Evolutionary conservation across 805 yeast genomes (phyloP), one percentile per base, ranked within the genome.

Genomic region (Zygoascus bituminiphila): DNA sequence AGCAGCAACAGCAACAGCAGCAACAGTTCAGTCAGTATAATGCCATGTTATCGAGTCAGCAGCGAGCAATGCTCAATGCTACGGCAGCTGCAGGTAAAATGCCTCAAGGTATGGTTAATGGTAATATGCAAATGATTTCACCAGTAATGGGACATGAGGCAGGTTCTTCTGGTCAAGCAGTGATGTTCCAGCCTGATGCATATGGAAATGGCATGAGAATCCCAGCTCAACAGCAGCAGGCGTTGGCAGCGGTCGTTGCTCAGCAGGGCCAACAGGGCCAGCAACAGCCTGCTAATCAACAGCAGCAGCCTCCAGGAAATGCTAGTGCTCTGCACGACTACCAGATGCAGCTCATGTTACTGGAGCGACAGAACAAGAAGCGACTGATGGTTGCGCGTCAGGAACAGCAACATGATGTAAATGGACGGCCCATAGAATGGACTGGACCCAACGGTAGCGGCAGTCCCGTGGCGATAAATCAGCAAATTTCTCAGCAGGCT

Each of bases 361-460:
- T 87, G 59, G 95, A 86, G 58, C 77, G 77, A 54, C 89, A 84
- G 61, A 86, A 84, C 63, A 81, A 82, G 61, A 79, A 78, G 62
- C 73, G 85, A 47, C 67, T 84, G 33, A 49, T 62, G 56, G 64
- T 60, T n/a, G 66, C 68, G 14, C 59, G 66, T n/a, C 68, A 65
- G 48, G 66, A 65, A 42, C 67, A 62, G 41, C 64, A 63, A 54
- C 62, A 56, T 31, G 44, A 51, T 33, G 44, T 51, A 9, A 50
- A 46, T 38, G 42, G 45, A 33, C 55, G 36, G 43, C 52, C 40
- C 49, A 24, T 41, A 10, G 44, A 41, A 15, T 41, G 44, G 44
- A 41, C 33, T 26, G 44, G 26, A 3, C 21, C 31, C 35, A 41
- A 15, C 14, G 44, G 35, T 4, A 12, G 22, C 23, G 24, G 19